Evolutionary conservation across 176 grass and related monocot species (phyloP).

Genomic region (Avena sativa): DNA sequence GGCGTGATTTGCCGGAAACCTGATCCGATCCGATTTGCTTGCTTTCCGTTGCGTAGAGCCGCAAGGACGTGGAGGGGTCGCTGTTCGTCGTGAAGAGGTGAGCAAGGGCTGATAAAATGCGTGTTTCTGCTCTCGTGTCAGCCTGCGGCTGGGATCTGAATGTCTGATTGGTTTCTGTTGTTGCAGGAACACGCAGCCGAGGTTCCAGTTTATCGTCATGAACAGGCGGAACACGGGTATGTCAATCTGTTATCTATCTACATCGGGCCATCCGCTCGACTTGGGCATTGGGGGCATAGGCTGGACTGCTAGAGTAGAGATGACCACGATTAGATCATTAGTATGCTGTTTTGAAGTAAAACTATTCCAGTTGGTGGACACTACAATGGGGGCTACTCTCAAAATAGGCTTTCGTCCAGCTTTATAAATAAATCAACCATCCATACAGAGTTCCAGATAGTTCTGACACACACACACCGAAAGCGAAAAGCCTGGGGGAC

Average conservation of each 20-base stretch:
- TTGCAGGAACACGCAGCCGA: slow-evolving; percentile 74
- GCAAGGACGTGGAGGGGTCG: slow-evolving; percentile 92
- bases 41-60: slow-evolving; percentile 57
- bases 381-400: not conserved
- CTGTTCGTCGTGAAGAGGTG: slow-evolving; percentile 96
- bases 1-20: not conserved
- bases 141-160: slow-evolving; percentile 32
- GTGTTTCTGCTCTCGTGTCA: not conserved
- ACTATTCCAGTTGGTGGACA: not conserved
- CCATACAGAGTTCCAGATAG: too few relatives aligned
- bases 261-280: not conserved
- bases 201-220: slow-evolving; percentile 96
- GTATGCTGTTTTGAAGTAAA: not conserved
- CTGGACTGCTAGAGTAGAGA: not conserved
- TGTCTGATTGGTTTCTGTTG: slow-evolving; percentile 20
- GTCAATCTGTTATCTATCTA: not conserved
- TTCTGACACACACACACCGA: too few relatives aligned
- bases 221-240: slow-evolving; percentile 85
- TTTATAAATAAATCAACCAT: too few relatives aligned
- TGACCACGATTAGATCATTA: not conserved
- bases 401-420: not conserved
- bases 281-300: not conserved
- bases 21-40: slow-evolving; percentile 30
- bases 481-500: too few relatives aligned
- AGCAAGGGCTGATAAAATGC: not conserved